Percentiles rank a stretch among this genome's conserved stretches.
Conservation (phyloP, 495 filamentous ascomycete genomes). For the Tuber aestivum region DNA sequence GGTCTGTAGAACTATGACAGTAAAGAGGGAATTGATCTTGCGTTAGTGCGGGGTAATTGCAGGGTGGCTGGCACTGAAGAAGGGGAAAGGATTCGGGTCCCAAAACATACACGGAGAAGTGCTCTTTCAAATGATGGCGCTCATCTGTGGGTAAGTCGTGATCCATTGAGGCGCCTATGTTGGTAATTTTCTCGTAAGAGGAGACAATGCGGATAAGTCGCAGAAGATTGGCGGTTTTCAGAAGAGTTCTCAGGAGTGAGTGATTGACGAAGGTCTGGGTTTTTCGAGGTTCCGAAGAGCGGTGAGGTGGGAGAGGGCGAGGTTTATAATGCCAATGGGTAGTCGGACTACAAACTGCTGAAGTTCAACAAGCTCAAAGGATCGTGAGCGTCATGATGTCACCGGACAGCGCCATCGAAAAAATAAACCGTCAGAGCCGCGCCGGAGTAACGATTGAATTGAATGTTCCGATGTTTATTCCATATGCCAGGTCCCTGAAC, state of each 20-base stretch:
- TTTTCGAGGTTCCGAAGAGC: neutral
- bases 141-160: constrained; percentile 8
- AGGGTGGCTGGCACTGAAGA: neutral
- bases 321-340: neutral
- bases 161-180: neutral
- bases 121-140: constrained; percentile 13
- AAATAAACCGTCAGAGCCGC: constrained; percentile 1
- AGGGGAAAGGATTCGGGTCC: neutral
- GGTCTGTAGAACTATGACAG: constrained; percentile 24
- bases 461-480: constrained; percentile 6
- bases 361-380: neutral
- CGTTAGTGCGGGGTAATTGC: constrained; percentile 22
- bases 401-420: constrained; percentile 1
- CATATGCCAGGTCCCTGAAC: constrained; percentile 4
- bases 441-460: neutral
- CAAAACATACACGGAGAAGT: constrained; percentile 30
- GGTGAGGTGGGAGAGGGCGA: neutral
- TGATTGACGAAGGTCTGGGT: neutral
- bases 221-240: neutral
- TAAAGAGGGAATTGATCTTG: neutral
- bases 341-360: neutral
- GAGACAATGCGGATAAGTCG: neutral
- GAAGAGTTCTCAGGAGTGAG: neutral
- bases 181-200: neutral
- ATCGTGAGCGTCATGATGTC: constrained; percentile 6